Conservation (phyloP, 805 yeast species). For the Jamesozyma jinghongensis region DNA sequence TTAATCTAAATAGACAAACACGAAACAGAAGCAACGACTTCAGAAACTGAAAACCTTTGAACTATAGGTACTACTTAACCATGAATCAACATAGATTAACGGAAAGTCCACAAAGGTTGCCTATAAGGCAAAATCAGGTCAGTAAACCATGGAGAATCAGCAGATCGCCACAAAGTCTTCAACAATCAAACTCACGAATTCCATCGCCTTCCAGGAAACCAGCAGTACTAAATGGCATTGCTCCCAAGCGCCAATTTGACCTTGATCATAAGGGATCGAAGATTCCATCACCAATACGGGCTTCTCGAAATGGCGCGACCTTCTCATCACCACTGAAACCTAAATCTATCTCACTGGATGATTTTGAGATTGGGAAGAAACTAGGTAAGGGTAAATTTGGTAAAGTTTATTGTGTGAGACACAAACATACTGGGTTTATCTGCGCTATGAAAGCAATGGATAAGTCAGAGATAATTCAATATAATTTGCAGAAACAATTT, state of each 20-base stretch:
- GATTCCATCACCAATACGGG: slow-evolving; percentile 7
- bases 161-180: not conserved
- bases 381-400: slow-evolving; percentile 94
- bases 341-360: slow-evolving; percentile 27
- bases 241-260: not conserved
- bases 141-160: slow-evolving; percentile 12
- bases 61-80: too few species aligned
- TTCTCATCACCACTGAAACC: slow-evolving; percentile 1
- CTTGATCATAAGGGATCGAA: slow-evolving; percentile 1
- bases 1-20: too few species aligned
- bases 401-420: slow-evolving; percentile 80
- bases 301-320: not conserved
- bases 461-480: slow-evolving; percentile 63
- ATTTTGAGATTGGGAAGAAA: slow-evolving; percentile 79
- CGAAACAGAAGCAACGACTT: too few species aligned
- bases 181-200: not conserved
- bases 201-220: slow-evolving; percentile 2
- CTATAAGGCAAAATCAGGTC: slow-evolving; percentile 1
- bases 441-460: slow-evolving; percentile 91
- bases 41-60: too few species aligned
- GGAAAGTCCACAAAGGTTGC: not conserved
- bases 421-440: slow-evolving; percentile 61
- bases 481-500: slow-evolving; percentile 76
- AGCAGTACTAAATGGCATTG: too few species aligned
- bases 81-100: too few species aligned